Base-by-base conservation (phyloP, 1,284 basidiomycete genomes). In the Puccinia horiana region DNA sequence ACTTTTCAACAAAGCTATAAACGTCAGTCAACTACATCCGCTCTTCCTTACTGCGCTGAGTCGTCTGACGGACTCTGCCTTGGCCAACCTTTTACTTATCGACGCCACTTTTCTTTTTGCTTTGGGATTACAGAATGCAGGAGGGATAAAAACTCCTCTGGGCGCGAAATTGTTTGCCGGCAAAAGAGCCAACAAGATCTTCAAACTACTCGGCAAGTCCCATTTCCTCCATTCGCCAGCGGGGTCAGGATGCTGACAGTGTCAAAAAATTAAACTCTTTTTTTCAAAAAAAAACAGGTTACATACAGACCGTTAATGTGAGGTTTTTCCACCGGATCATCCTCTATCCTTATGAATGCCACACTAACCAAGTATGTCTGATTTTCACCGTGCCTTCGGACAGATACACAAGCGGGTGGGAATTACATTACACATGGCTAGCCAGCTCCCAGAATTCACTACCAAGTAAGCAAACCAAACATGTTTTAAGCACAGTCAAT, bases 191-290 rank as follows among this genome's bases (percentile, higher is more conserved):
- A 69, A 69, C n/a, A 69, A 69, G 23, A 18, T 69, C 40, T 42
- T 69, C 40, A 69, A 69, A 47, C 23, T 69, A 69, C 23, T 69
- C 65, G 42, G 65, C 47, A 12, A 69, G 65, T 26, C 56, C 5
- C 42, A 1, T 47, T 29, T 11, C 42, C n/a, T 69, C 37, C n/a
- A 20, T 37, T 23, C 63, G 20, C 32, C 18, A 18, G 20, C 35
- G 2, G 4, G 29, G 37, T 14, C 9, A 37, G 5, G 4, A 63
- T 18, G 35, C 32, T 63, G 32, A 63, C 35, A 37, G 52, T 16
- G 18, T 37, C 32, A 2, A n/a, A 58, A 26, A 32, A 61, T 32
- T 61, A 32, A 61, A 32, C n/a, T 47, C 44, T 47, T 47, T 8
- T 16, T 8, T 40, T 0, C 40, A 4, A 65, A 29, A 29, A 23